Conservation (phyloP, 75 land plant species). For the Pinus taeda region DNA sequence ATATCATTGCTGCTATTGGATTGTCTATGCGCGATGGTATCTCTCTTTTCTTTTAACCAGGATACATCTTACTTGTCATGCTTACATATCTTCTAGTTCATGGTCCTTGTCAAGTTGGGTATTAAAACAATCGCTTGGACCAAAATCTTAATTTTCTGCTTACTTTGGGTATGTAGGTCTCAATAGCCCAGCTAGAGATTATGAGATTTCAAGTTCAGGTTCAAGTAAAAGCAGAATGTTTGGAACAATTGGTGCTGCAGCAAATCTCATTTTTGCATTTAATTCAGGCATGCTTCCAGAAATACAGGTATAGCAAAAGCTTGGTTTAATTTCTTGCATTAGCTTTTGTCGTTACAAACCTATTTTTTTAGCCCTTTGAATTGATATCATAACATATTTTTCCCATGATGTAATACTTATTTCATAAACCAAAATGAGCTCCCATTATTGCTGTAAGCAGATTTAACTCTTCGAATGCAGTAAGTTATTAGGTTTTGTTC, state of each 20-base stretch:
- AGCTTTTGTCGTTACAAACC: background rate
- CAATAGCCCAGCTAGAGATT: constrained; percentile 37
- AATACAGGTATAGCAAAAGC: background rate
- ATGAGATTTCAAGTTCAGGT: constrained; percentile 33
- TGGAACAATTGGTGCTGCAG: constrained; percentile 5
- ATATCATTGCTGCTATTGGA: background rate
- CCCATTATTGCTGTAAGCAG: background rate
- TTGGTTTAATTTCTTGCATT: too few relatives aligned
- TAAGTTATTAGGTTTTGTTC: too few relatives aligned
- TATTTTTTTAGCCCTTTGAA: background rate
- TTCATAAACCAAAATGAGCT: background rate
- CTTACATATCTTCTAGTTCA: background rate
- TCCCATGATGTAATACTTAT: background rate
- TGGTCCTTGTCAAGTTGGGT: background rate
- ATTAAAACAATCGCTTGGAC: background rate
- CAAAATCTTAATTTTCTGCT: background rate
- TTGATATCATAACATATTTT: background rate
- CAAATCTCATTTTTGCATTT: background rate
- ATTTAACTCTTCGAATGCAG: background rate
- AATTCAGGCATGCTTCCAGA: background rate
- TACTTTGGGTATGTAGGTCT: background rate
- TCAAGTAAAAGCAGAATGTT: constrained; percentile 33
- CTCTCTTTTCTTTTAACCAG: background rate
- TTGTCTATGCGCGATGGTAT: background rate
- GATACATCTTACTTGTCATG: background rate